Evolutionary conservation across 768 basidiomycete genomes (phyloP), one percentile per base, ranked within the genome.

Genomic region (Ramaria sp.): DNA sequence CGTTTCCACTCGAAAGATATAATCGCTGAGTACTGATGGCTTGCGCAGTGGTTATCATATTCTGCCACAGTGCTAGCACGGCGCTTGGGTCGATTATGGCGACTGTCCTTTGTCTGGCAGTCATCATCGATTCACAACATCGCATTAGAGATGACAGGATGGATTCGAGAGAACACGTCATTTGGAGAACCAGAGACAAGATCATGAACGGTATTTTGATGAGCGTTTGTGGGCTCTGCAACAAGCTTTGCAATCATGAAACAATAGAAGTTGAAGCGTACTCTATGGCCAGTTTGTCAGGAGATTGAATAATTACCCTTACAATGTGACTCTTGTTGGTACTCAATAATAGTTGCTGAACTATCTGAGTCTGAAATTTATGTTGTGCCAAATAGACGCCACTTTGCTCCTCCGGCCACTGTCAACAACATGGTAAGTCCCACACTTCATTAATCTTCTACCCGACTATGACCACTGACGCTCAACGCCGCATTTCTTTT

Each of bases 21-120:
- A 5, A 27, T 27, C 19, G 4, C 24, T 19, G 22, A 15, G 10
- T 2, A 39, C 37, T 5, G 19, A 15, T 34, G 17, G 34, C 17
- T 37, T 3, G 34, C 47, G n/a, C n/a, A 71, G 70, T 92, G 85
- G 83, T 94, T 58, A 90, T 94, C 71, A 88, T 92, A 83, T 93
- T 94, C 70, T 88, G 93, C 86, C 89, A 93, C 46, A 83, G 84
- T 2, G 83, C 90, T 0, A 79, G 82, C 58, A 86, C 86, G 0
- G 80, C 84, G 0, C 76, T 94, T 24, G 79, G 86, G 12, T 76
- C 83, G 2, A 82, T 89, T 54, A 71, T 79, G 52, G 78, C 81
- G 2, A 83, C 84, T 0, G 69, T 83, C 56, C 70, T 82, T 42
- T 75, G 81, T 7, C 75, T 92, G 7, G 66, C 67, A 3, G 75